A percentile compares a stretch with the other conserved stretches of the same genome.
Conservation (phyloP, 257 asterid genomes). For the Solanum gracilifrons region DNA sequence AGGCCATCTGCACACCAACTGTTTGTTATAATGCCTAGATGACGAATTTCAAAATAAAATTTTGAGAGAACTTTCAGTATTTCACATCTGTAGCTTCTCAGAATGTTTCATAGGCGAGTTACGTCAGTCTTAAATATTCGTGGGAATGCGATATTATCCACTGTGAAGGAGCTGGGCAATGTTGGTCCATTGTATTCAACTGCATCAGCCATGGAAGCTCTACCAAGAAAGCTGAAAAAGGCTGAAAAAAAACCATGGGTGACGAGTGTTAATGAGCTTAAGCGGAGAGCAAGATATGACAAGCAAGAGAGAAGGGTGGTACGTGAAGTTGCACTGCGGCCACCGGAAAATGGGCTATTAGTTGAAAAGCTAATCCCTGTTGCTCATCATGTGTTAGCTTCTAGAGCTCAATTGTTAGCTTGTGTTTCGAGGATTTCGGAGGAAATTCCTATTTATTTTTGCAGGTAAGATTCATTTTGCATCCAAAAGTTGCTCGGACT, state of each 20-base stretch:
- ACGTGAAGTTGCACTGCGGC: conserved; percentile 28
- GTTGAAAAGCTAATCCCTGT: conserved; percentile 54
- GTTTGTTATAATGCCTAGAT: background rate
- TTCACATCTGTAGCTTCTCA: background rate
- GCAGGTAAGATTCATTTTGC: conserved; percentile 32
- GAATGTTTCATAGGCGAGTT: background rate
- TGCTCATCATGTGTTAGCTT: conserved; percentile 48
- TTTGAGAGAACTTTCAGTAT: background rate
- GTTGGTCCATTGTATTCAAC: conserved; percentile 17
- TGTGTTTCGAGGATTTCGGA: conserved; percentile 40
- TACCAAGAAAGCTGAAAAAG: conserved; percentile 35
- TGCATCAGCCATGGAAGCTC: conserved; percentile 3
- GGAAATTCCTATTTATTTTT: conserved; percentile 23
- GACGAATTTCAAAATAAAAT: no score
- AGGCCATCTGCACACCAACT: background rate
- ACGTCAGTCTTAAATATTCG: background rate
- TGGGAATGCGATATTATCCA: background rate
- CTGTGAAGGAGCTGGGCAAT: background rate
- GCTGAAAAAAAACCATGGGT: conserved; percentile 60
- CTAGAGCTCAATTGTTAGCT: conserved; percentile 26
- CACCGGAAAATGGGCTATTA: conserved; percentile 68
- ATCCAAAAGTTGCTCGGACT: background rate
- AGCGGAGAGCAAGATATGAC: conserved; percentile 37
- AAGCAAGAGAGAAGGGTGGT: conserved; percentile 30
- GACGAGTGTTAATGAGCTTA: conserved; percentile 43